Percentiles rank a stretch among this genome's conserved stretches.
Evolutionary conservation across 1,284 basidiomycete species (phyloP).

Genomic region (Agaricales sp.): DNA sequence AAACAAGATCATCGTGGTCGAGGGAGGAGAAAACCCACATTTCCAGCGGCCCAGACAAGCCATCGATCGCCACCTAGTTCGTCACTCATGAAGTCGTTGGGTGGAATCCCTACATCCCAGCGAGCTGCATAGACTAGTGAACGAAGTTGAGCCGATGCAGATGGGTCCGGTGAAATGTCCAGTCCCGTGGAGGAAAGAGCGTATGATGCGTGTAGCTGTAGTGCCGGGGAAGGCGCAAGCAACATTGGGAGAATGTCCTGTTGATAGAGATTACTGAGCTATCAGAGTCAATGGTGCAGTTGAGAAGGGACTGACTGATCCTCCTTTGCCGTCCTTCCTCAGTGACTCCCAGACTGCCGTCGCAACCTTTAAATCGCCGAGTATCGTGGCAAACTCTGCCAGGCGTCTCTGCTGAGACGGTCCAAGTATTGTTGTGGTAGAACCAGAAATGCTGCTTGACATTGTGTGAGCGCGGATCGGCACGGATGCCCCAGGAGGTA

Average conservation of each 20-base stretch:
- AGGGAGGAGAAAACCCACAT: conserved; percentile 35
- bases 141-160: conserved; percentile 51
- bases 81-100: conserved; percentile 42
- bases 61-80: conserved; percentile 66
- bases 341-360: conserved; percentile 78
- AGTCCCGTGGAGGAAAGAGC: conserved; percentile 22
- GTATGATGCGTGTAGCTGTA: conserved; percentile 47
- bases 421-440: conserved; percentile 24
- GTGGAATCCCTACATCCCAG: conserved; percentile 61
- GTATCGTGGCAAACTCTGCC: conserved; percentile 91
- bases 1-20: not conserved
- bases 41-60: conserved; percentile 72
- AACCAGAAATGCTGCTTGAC: conserved; percentile 22
- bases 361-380: conserved; percentile 86
- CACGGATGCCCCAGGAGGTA: conserved; percentile 31
- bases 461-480: conserved; percentile 34
- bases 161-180: conserved; percentile 29
- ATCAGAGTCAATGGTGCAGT: too few relatives aligned
- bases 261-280: too few relatives aligned
- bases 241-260: conserved; percentile 70
- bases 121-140: conserved; percentile 58
- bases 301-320: conserved; percentile 42
- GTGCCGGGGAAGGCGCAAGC: conserved; percentile 49
- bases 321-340: conserved; percentile 71
- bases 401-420: conserved; percentile 73